Evolutionary conservation across 257 asterid genomes (phyloP).

Genomic region (Phtheirospermum japonicum): DNA sequence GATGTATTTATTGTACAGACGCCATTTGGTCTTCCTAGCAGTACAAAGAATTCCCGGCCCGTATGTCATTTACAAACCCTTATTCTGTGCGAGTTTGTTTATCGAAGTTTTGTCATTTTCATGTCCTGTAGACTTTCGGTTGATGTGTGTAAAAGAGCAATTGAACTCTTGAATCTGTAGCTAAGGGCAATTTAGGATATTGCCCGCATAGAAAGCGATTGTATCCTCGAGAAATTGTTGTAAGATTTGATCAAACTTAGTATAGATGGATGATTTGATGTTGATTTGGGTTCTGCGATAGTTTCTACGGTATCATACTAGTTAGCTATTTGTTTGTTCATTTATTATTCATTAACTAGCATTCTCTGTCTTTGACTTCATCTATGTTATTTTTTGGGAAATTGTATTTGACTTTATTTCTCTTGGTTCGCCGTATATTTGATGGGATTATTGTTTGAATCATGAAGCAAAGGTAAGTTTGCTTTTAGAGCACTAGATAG

Average conservation of each 20-base stretch:
- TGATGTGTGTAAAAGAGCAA: conserved; percentile 17
- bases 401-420: neutral
- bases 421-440: too few species aligned
- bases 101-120: neutral
- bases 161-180: conserved; percentile 1
- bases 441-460: too few species aligned
- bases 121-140: conserved; percentile 16
- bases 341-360: too few species aligned
- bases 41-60: conserved; percentile 12
- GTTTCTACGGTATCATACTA: too few species aligned
- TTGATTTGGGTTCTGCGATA: too few species aligned
- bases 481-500: too few species aligned
- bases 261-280: conserved; percentile 25
- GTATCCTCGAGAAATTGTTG: conserved; percentile 27
- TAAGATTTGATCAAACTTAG: conserved; percentile 24
- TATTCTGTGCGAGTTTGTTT: neutral
- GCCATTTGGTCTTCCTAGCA: conserved; percentile 17
- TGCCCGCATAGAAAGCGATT: conserved; percentile 18
- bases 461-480: too few species aligned
- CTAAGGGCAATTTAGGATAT: conserved; percentile 22
- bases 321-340: too few species aligned
- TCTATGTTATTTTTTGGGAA: neutral
- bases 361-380: neutral
- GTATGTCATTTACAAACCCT: conserved; percentile 16
- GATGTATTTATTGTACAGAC: conserved; percentile 30